A percentile compares a stretch with the other conserved stretches of the same genome.
Evolutionary conservation across 495 filamentous ascomycete genomes (phyloP).

Genomic region (Hypoxylon perforatum): DNA sequence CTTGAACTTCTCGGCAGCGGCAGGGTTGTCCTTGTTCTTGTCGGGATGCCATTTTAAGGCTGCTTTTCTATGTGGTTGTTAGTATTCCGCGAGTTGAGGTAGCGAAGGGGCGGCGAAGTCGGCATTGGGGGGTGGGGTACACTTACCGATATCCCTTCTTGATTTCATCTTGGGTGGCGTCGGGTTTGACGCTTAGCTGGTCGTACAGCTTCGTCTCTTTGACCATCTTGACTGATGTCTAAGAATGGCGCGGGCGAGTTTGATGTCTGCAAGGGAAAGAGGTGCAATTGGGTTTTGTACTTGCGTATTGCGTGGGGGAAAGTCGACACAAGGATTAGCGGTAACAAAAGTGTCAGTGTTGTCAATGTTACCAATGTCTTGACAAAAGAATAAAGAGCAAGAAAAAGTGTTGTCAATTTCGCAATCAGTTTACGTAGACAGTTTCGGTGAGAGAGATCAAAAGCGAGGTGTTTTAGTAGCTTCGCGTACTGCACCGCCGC

Average conservation of each 20-base stretch:
- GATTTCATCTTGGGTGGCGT: slow-evolving; percentile 89
- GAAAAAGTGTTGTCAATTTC: slow-evolving; percentile 21
- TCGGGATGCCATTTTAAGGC: slow-evolving; percentile 96
- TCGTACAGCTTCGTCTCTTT: slow-evolving; percentile 91
- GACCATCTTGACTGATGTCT: slow-evolving; percentile 69
- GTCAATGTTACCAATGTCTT: no score
- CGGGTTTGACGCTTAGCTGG: slow-evolving; percentile 76
- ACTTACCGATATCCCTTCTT: slow-evolving; percentile 94
- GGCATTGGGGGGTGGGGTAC: slow-evolving; percentile 13
- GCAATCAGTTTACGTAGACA: background rate
- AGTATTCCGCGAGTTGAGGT: slow-evolving; percentile 18
- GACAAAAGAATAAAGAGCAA: slow-evolving; percentile 19
- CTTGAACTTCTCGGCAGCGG: slow-evolving; percentile 89
- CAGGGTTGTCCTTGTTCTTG: slow-evolving; percentile 93
- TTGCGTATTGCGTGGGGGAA: slow-evolving; percentile 13
- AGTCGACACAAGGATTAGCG: slow-evolving; percentile 9
- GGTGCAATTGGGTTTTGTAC: slow-evolving; percentile 5
- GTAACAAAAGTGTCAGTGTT: slow-evolving; percentile 5
- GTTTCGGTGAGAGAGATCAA: background rate
- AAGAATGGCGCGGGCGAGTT: background rate
- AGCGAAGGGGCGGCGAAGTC: slow-evolving; percentile 17
- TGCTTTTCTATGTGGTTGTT: slow-evolving; percentile 69
- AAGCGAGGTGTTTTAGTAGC: slow-evolving; percentile 4
- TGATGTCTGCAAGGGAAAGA: slow-evolving; percentile 5
- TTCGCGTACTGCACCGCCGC: slow-evolving; percentile 32